Conservation (phyloP, 2,329 filamentous ascomycete species). For the Mariannaea sp. region DNA sequence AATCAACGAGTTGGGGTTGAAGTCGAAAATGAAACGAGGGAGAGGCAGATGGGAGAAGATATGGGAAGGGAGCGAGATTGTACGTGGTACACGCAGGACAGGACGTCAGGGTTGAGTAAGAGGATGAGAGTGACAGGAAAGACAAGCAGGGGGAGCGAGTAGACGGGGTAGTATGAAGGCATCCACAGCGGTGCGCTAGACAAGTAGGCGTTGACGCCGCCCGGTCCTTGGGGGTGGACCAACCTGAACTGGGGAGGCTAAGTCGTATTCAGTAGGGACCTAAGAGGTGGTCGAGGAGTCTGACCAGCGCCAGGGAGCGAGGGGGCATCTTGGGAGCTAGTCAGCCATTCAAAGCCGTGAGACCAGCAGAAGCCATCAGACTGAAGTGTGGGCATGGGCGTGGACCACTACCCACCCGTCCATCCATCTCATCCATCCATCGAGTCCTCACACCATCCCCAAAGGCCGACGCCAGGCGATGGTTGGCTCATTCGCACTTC, state of each 20-base stretch:
- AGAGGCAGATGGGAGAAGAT: not conserved
- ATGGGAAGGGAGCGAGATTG: constrained; percentile 11
- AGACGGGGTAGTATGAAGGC: constrained; percentile 38
- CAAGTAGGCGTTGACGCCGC: constrained; percentile 37
- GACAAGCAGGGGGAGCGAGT: constrained; percentile 27
- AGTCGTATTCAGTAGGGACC: constrained; percentile 24
- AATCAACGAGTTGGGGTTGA: not conserved
- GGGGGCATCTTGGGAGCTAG: not conserved
- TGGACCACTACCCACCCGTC: not conserved
- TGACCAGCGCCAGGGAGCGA: constrained; percentile 1
- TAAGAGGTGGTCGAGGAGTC: constrained; percentile 13
- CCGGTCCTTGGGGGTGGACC: constrained; percentile 33
- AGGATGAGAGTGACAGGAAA: constrained; percentile 15
- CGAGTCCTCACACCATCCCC: not conserved
- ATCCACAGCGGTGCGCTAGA: constrained; percentile 38
- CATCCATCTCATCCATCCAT: not conserved
- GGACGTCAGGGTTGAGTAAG: not conserved
- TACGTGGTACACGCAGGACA: too few relatives aligned
- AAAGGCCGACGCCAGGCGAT: not conserved
- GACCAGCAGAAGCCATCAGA: not conserved
- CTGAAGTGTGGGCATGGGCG: constrained; percentile 1
- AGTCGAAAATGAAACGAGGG: not conserved
- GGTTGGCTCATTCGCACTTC: not conserved
- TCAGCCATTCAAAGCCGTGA: not conserved
- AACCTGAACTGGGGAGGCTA: constrained; percentile 23